Percentiles rank a stretch among this genome's conserved stretches.
phyloP scores from a whole-genome alignment of 306 rosid genomes.

The Neltuma alba region DNA sequence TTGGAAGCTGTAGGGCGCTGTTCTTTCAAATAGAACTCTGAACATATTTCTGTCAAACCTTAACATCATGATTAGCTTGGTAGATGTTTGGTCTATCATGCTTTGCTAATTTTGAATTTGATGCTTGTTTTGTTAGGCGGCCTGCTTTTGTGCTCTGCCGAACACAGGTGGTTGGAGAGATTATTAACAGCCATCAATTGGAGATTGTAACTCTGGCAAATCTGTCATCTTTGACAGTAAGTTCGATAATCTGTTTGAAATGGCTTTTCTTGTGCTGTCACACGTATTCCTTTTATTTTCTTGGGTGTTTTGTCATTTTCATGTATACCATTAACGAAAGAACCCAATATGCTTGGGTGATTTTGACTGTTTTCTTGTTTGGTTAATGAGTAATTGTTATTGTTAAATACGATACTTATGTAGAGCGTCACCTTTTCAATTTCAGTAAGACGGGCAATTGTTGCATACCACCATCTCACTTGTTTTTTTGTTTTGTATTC shows the following conservation, averaged over 20 bases:
- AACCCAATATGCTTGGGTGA: not conserved
- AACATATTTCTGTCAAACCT: not conserved
- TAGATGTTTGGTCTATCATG: constrained; percentile 12
- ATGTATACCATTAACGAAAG: not conserved
- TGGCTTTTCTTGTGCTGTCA: constrained; percentile 21
- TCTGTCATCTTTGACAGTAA: constrained; percentile 60
- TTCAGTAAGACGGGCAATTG: not conserved
- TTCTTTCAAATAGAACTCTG: not conserved
- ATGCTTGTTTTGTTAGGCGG: constrained; percentile 34
- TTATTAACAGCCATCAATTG: constrained; percentile 43
- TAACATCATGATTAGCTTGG: not conserved
- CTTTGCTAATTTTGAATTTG: not conserved
- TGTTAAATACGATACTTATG: too few relatives aligned
- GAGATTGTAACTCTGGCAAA: constrained; percentile 66
- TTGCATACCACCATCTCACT: not conserved
- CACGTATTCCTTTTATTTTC: constrained; percentile 23
- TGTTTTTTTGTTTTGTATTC: not conserved
- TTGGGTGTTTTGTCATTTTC: not conserved
- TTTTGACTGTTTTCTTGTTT: not conserved
- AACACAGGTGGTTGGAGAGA: constrained; percentile 33
- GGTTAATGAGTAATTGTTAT: not conserved
- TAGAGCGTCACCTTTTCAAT: too few relatives aligned
- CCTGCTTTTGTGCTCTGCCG: constrained; percentile 49
- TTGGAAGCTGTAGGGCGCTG: not conserved
- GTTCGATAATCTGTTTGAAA: constrained; percentile 18